Conservation (phyloP, 2,329 filamentous ascomycete species). For the Teratosphaeria viscida region DNA sequence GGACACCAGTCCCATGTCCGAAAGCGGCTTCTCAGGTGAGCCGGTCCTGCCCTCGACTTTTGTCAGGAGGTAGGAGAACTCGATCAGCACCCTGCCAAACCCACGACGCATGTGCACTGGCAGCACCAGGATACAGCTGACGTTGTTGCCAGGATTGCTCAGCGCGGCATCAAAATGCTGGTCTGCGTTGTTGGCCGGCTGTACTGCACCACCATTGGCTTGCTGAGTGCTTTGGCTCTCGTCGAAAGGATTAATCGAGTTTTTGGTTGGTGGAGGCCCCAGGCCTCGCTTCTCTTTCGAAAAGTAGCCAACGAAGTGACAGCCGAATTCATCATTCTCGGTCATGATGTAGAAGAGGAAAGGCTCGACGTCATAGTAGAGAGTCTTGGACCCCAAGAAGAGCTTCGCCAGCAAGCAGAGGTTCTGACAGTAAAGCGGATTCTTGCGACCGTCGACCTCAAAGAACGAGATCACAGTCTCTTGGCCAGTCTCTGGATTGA, state of each 20-base stretch:
- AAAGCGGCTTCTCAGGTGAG: constrained; percentile 92
- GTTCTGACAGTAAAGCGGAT: constrained; percentile 98
- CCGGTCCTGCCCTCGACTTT: constrained; percentile 87
- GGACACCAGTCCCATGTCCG: constrained; percentile 94
- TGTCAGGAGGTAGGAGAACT: constrained; percentile 95
- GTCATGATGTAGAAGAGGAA: constrained; percentile 97
- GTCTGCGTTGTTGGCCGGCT: constrained; percentile 8
- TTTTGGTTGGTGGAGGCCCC: constrained; percentile 59
- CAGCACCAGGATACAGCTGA: constrained; percentile 90
- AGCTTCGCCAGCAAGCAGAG: constrained; percentile 91
- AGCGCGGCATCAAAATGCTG: constrained; percentile 21
- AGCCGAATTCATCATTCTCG: constrained; percentile 81
- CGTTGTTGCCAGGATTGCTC: constrained; percentile 57
- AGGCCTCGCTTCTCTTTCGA: constrained; percentile 81
- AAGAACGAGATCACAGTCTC: constrained; percentile 60
- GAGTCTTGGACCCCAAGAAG: constrained; percentile 94
- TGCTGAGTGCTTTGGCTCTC: constrained; percentile 10
- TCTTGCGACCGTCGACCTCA: constrained; percentile 92
- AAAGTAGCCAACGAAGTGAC: constrained; percentile 98
- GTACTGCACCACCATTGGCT: constrained; percentile 7
- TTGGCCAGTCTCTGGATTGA: constrained; percentile 34
- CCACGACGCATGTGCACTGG: constrained; percentile 96
- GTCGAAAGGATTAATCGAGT: constrained; percentile 18
- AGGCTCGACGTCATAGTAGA: constrained; percentile 96
- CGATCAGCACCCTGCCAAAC: constrained; percentile 91